Conservation (phyloP, 352 stramenopile genomes). For the Saprolegnia parasitica region DNA sequence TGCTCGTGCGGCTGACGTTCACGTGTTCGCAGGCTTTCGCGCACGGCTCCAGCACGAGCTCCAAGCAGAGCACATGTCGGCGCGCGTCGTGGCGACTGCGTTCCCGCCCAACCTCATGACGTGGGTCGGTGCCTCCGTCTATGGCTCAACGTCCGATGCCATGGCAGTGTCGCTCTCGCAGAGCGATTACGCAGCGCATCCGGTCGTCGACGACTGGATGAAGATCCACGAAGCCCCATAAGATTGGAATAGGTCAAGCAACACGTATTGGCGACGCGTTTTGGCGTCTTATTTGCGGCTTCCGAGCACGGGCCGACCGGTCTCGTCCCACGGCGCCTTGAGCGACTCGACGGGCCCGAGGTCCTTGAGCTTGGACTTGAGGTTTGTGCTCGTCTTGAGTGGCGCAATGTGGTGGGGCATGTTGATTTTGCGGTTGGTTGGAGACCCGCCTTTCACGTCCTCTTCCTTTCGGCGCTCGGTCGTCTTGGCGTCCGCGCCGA, state of each 20-base stretch:
- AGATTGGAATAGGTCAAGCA: neutral
- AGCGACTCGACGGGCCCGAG: constrained; percentile 38
- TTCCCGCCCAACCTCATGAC: constrained; percentile 71
- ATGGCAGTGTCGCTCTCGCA: constrained; percentile 42
- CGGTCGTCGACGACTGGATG: constrained; percentile 24
- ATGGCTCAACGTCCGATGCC: constrained; percentile 54
- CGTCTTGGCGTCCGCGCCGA: constrained; percentile 50
- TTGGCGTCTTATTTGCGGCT: constrained; percentile 37
- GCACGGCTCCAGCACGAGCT: constrained; percentile 51
- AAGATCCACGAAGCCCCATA: neutral
- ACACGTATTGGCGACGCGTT: constrained; percentile 23
- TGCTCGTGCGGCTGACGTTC: neutral
- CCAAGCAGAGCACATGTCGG: constrained; percentile 31
- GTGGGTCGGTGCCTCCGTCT: constrained; percentile 77
- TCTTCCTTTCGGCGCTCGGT: constrained; percentile 54
- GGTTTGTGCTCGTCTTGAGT: constrained; percentile 48
- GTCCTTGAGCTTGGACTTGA: constrained; percentile 49
- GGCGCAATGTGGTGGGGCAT: constrained; percentile 74
- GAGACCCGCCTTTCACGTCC: constrained; percentile 43
- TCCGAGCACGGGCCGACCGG: constrained; percentile 59
- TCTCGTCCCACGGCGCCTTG: constrained; percentile 77
- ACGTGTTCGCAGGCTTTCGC: constrained; percentile 41
- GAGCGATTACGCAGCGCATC: constrained; percentile 43
- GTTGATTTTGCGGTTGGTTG: constrained; percentile 50
- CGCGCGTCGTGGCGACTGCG: constrained; percentile 41